phyloP scores from a whole-genome alignment of 768 basidiomycete genomes.

The Kwoniella sp. region DNA sequence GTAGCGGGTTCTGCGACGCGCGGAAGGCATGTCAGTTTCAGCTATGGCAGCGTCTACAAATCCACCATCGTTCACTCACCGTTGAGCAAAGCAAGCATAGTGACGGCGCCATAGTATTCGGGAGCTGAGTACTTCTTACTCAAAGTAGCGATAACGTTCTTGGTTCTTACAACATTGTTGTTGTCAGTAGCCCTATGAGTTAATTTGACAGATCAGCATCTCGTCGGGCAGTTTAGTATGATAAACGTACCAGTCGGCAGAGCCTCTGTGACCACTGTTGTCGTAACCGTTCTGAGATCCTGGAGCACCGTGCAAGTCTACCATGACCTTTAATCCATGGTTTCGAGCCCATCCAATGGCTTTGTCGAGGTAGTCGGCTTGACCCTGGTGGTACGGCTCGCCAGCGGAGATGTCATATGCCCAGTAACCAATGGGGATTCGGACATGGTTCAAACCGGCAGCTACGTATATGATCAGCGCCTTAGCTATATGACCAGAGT shows the following conservation, averaged over 20 bases:
- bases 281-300: slow-evolving; percentile 54
- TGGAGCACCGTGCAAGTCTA: slow-evolving; percentile 54
- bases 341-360: slow-evolving; percentile 54
- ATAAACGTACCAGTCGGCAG: slow-evolving; percentile 39
- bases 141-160: slow-evolving; percentile 39
- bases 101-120: slow-evolving; percentile 51
- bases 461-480: neutral
- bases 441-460: slow-evolving; percentile 49
- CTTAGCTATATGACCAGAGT: neutral
- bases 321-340: slow-evolving; percentile 50
- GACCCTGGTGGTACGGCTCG: slow-evolving; percentile 53
- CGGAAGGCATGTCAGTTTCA: neutral
- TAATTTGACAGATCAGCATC: neutral
- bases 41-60: neutral
- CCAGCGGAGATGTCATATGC: slow-evolving; percentile 51
- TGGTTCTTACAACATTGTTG: slow-evolving; percentile 47
- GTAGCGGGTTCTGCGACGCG: slow-evolving; percentile 46
- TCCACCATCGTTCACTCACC: slow-evolving; percentile 2
- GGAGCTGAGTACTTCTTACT: slow-evolving; percentile 50
- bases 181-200: slow-evolving; percentile 29
- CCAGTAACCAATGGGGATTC: slow-evolving; percentile 54
- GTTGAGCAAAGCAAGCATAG: slow-evolving; percentile 52
- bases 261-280: slow-evolving; percentile 49
- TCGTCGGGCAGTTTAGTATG: neutral
- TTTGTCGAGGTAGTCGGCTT: slow-evolving; percentile 51